Evolutionary conservation across 176 grass and related monocot species (phyloP).

Genomic region (Cenchrus americanus): DNA sequence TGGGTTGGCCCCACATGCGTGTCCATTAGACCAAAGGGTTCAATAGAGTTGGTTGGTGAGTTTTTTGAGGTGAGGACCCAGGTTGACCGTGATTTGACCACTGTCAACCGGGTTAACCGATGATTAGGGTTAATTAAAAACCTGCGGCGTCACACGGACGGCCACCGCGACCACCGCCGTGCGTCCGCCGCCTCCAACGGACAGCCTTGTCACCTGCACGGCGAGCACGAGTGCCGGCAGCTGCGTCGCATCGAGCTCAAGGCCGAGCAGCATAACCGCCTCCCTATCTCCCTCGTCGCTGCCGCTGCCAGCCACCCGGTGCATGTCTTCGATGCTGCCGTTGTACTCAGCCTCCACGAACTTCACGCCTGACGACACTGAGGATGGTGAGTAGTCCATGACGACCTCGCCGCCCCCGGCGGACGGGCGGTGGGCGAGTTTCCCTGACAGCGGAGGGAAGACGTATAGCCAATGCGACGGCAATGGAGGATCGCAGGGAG

Average conservation of each 20-base stretch:
- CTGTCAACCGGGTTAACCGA: too few species aligned
- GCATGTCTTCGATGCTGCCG: conserved; percentile 16
- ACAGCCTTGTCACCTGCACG: conserved; percentile 53
- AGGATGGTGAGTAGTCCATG: conserved; percentile 26
- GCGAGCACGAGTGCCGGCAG: conserved; percentile 51
- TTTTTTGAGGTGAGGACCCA: too few species aligned
- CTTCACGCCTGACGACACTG: conserved; percentile 10
- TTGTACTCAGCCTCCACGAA: conserved; percentile 54
- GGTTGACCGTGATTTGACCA: too few species aligned
- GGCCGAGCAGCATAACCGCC: conserved; percentile 37
- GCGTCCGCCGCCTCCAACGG: neutral
- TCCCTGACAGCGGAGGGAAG: conserved; percentile 21
- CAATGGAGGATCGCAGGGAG: conserved; percentile 35
- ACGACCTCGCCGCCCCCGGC: neutral
- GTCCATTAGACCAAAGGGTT: too few species aligned
- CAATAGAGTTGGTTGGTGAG: too few species aligned
- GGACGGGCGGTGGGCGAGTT: conserved; percentile 1
- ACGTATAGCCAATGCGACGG: neutral
- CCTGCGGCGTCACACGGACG: too few species aligned
- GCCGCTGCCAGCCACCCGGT: neutral
- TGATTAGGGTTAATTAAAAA: too few species aligned
- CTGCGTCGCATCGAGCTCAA: neutral
- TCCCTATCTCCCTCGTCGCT: conserved; percentile 34
- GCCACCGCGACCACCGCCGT: conserved; percentile 29
- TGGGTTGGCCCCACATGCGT: too few species aligned